Conservation (phyloP, 352 stramenopile species). For the Phytophthora brassicae region DNA sequence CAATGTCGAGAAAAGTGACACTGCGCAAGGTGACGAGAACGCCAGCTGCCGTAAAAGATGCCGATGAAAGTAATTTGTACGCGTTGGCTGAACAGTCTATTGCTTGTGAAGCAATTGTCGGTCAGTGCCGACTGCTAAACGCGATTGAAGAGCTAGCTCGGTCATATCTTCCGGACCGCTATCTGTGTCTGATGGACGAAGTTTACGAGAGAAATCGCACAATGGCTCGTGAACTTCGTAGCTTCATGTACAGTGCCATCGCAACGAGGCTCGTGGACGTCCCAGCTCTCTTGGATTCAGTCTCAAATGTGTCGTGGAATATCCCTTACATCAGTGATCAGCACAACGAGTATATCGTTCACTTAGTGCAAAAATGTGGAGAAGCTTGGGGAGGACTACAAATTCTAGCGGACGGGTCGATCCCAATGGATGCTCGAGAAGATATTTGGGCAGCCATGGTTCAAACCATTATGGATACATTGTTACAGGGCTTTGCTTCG, state of each 20-base stretch:
- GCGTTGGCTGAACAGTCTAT: constrained; percentile 64
- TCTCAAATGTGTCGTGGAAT: constrained; percentile 65
- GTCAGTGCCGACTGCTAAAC: constrained; percentile 62
- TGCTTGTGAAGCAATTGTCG: constrained; percentile 61
- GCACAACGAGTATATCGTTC: constrained; percentile 80
- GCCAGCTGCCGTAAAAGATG: constrained; percentile 46
- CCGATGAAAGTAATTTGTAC: constrained; percentile 59
- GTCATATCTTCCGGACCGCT: constrained; percentile 66
- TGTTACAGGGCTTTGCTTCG: constrained; percentile 92
- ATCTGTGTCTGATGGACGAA: constrained; percentile 72
- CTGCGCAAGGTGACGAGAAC: constrained; percentile 55
- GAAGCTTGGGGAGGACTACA: constrained; percentile 77
- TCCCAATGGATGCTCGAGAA: constrained; percentile 68
- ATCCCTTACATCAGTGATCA: constrained; percentile 65
- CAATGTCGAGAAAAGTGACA: constrained; percentile 38
- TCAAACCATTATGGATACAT: constrained; percentile 84
- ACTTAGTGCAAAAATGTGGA: constrained; percentile 79
- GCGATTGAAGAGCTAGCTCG: constrained; percentile 66
- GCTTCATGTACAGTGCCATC: constrained; percentile 65
- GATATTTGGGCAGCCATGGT: constrained; percentile 84
- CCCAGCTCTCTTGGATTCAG: constrained; percentile 40
- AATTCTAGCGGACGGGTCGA: constrained; percentile 61
- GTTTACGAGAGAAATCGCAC: constrained; percentile 56
- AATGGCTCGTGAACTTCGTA: constrained; percentile 54
- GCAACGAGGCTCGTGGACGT: constrained; percentile 49